These are phyloP conservation scores for Leishmania aethiopica DNA, from an alignment of 208 protist genomes.

Conservation along the genomic window DNA sequence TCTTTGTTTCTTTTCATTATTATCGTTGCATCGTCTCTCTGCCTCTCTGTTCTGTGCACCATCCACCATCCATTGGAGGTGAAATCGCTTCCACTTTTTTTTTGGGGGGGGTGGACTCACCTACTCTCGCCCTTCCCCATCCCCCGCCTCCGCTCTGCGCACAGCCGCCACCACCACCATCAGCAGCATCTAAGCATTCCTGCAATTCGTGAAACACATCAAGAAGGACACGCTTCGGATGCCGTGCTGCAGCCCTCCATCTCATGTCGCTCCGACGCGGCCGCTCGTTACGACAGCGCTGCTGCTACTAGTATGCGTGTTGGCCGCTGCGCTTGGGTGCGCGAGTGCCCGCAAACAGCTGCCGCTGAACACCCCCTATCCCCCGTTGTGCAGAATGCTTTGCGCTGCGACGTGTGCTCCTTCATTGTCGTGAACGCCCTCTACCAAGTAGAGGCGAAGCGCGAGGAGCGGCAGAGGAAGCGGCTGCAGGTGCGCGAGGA, in stretches of 20 bases:
- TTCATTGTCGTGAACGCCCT: conserved; percentile 49
- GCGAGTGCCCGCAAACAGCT: conserved; percentile 44
- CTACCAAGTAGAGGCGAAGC: conserved; percentile 31
- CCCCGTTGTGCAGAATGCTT: conserved; percentile 47
- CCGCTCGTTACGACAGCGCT: not conserved
- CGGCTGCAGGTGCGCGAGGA: conserved; percentile 68
- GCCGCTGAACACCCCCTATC: conserved; percentile 49
- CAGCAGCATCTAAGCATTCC: not conserved
- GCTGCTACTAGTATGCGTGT: conserved; percentile 13
- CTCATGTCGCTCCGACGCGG: not conserved
- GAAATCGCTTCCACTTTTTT: not conserved
- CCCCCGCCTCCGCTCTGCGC: not conserved
- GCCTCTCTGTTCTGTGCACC: not conserved
- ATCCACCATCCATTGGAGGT: not conserved
- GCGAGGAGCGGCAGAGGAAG: conserved; percentile 23
- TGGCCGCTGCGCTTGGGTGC: not conserved
- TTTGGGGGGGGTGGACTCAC: no score
- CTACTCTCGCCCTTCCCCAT: not conserved
- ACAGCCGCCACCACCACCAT: not conserved
- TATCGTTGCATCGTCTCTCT: not conserved
- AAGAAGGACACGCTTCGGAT: not conserved
- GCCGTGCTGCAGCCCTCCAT: not conserved
- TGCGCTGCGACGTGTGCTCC: conserved; percentile 67
- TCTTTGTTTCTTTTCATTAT: not conserved
- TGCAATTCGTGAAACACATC: not conserved